Percentiles rank a stretch among this genome's conserved stretches.
These are phyloP conservation scores for Tuber borchii DNA, from an alignment of 495 filamentous ascomycete genomes.

Conservation along the genomic window DNA sequence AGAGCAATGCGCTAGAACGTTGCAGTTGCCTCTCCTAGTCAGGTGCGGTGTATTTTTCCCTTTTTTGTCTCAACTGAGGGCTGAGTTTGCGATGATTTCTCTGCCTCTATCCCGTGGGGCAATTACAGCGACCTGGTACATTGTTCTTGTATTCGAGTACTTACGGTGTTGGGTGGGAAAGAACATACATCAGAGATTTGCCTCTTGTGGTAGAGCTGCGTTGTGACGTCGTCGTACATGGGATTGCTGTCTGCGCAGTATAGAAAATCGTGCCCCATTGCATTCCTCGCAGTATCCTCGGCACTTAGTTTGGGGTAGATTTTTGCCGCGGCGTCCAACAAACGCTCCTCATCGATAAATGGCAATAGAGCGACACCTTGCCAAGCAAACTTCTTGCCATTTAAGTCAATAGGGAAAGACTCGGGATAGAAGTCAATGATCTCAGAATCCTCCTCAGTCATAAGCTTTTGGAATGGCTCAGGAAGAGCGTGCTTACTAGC, in stretches of 20 bases:
- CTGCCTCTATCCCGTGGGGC: too few species aligned
- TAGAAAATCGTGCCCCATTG: constrained; percentile 70
- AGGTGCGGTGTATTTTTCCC: too few species aligned
- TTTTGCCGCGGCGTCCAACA: constrained; percentile 74
- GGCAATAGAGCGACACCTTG: constrained; percentile 90
- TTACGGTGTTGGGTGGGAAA: not conserved
- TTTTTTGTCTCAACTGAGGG: too few species aligned
- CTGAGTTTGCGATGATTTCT: too few species aligned
- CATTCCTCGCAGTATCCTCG: constrained; percentile 74
- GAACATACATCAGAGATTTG: constrained; percentile 49
- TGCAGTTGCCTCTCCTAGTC: too few species aligned
- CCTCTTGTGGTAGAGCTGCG: constrained; percentile 86
- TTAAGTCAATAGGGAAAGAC: constrained; percentile 85
- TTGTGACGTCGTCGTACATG: constrained; percentile 72
- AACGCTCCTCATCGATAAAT: constrained; percentile 87
- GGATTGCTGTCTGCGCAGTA: constrained; percentile 68
- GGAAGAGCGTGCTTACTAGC: constrained; percentile 88
- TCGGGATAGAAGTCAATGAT: constrained; percentile 98
- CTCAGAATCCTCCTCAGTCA: constrained; percentile 76
- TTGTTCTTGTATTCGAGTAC: not conserved
- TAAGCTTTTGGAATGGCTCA: constrained; percentile 73
- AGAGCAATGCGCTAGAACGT: too few species aligned
- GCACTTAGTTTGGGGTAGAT: constrained; percentile 71
- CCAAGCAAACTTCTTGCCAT: constrained; percentile 98
- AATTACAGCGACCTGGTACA: too few species aligned